Conservation (phyloP, 768 basidiomycete genomes). For the Pulveroboletus sp. region DNA sequence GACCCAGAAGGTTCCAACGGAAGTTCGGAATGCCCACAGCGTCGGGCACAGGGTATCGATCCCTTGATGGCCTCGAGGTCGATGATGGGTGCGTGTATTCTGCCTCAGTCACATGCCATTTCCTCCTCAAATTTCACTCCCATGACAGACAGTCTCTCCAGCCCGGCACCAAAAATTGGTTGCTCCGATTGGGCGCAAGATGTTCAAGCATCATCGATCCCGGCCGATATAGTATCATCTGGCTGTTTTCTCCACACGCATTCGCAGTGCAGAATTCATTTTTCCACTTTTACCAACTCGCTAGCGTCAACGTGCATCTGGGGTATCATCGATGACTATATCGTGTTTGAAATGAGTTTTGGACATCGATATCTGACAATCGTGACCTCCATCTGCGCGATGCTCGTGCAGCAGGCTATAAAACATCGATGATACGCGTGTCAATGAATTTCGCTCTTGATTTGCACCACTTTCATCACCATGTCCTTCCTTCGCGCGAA, state of each 20-base stretch:
- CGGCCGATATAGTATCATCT: neutral
- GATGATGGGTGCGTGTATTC: neutral
- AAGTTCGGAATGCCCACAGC: neutral
- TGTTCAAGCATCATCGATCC: neutral
- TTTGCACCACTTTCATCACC: neutral
- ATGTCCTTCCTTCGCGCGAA: slow-evolving; percentile 20
- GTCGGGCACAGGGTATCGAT: neutral
- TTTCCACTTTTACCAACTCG: slow-evolving; percentile 8
- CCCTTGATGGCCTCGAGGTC: slow-evolving; percentile 13
- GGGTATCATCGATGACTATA: slow-evolving; percentile 12
- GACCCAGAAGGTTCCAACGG: neutral
- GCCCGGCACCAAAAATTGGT: slow-evolving; percentile 1
- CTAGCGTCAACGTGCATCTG: neutral
- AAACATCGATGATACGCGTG: slow-evolving; percentile 1
- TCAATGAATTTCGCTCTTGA: neutral
- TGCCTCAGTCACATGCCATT: neutral
- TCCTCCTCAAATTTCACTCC: neutral
- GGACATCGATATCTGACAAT: slow-evolving; percentile 1
- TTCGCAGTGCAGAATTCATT: neutral
- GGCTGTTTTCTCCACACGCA: neutral
- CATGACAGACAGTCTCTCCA: neutral
- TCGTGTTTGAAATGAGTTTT: slow-evolving; percentile 1
- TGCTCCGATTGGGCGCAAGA: neutral
- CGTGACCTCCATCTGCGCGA: neutral
- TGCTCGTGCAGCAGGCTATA: slow-evolving; percentile 4